Base-by-base conservation (phyloP, 805 yeast species). In the Teunomyces barrocoloradensis region DNA sequence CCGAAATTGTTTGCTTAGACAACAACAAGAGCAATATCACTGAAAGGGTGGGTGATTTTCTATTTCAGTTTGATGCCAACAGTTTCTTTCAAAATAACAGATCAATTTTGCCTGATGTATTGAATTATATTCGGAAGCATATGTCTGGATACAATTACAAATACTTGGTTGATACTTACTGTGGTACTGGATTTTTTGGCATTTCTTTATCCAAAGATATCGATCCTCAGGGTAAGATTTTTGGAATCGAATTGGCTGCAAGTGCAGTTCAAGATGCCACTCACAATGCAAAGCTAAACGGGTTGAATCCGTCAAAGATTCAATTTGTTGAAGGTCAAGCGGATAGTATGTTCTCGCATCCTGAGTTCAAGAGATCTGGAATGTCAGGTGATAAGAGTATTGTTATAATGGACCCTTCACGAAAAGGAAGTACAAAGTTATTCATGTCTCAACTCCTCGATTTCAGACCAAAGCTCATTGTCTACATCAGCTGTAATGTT, bases 181-280 rank as follows among this genome's bases (percentile, higher is more conserved):
- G 79, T 54, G 79, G 79, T 6, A 65, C 73, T 5, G 79, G 79
- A 3, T 69, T 74, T 50, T 68, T 74, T 50, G 75, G 76, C 0
- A 71, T 74, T 10, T 56, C 68, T 2, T 58, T 73, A 25, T 58
- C 71, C 0, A 54, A 63, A 10, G 55, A 50, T 6, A 52, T 68
- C 7, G 57, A 63, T 1, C 54, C 60, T 1, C 56, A 54, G 7
- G 74, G 73, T 0, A 66, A 70, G 45, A 65, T 73, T 0, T 63
- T 67, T 51, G 79, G 79, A 0, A 69, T 74, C 18, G 79, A 74
- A 49, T 55, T 74, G 6, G 63, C 74, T 2, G 53, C 51, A 15
- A 49, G 46, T 6, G 59, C 73, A 2, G 64, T 73, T 6, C 54
- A 62, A 34, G 68, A 61, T 48, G 78, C 77, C 5, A 58, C 56